Evolutionary conservation across 1,284 basidiomycete species (phyloP).

Genomic region (Ustilago shanxiensis): DNA sequence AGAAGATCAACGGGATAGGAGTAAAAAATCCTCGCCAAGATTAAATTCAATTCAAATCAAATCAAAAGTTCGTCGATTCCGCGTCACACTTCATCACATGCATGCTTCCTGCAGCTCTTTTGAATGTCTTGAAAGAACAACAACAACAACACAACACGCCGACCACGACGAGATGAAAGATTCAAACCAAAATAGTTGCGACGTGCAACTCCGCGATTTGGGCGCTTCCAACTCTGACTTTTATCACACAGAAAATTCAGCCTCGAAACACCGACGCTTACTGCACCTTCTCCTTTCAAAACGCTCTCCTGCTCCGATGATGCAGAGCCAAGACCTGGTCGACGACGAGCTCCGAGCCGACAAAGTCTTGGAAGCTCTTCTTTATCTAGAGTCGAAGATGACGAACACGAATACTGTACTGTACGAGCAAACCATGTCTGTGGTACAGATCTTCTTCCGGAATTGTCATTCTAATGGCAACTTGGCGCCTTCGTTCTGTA

Average conservation of each 20-base stretch:
- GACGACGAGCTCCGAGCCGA: not conserved
- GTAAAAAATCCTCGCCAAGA: not conserved
- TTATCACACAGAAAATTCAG: not conserved
- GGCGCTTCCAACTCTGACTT: not conserved
- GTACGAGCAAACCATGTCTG: not conserved
- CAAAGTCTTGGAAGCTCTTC: not conserved
- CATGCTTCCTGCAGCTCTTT: too few species aligned
- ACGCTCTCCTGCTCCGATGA: too few species aligned
- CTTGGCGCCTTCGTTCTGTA: too few species aligned
- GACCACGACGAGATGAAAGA: too few species aligned
- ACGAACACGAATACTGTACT: not conserved
- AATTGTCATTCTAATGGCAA: too few species aligned
- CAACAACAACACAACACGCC: too few species aligned
- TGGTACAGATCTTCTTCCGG: slow-evolving; percentile 3
- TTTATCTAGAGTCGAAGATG: not conserved
- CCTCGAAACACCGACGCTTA: not conserved
- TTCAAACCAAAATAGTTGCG: too few species aligned
- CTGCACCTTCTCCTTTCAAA: too few species aligned
- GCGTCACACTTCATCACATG: slow-evolving; percentile 1
- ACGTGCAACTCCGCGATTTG: not conserved
- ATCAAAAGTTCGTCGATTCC: not conserved
- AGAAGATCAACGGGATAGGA: not conserved
- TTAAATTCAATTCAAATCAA: too few species aligned
- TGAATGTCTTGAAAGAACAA: too few species aligned
- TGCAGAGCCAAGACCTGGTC: too few species aligned